Evolutionary conservation across 768 basidiomycete genomes (phyloP).

Genomic region (Boletus vinaceobasis): DNA sequence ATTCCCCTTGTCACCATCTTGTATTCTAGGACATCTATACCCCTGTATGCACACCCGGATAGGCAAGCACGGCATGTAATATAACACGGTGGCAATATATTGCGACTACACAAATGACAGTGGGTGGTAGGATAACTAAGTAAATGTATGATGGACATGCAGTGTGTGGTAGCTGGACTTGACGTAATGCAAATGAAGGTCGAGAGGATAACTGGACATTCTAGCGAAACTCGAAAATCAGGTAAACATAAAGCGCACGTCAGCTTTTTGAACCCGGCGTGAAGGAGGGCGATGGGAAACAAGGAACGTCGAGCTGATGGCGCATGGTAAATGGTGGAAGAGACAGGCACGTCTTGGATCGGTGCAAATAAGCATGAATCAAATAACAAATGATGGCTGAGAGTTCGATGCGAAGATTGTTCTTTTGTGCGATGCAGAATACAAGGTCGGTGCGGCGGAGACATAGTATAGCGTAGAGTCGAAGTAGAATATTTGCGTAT

Average conservation of each 20-base stretch:
- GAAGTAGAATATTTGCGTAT: conserved; percentile 26
- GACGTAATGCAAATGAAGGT: conserved; percentile 25
- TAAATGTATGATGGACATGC: conserved; percentile 25
- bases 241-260: conserved; percentile 28
- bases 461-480: conserved; percentile 18
- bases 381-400: conserved; percentile 28
- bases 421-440: conserved; percentile 24
- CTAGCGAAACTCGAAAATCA: conserved; percentile 21
- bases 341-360: conserved; percentile 29
- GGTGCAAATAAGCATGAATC: conserved; percentile 34
- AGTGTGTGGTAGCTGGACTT: conserved; percentile 19
- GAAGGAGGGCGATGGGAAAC: conserved; percentile 17
- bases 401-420: conserved; percentile 36
- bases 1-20: conserved; percentile 14
- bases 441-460: conserved; percentile 15
- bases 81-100: conserved; percentile 25
- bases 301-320: conserved; percentile 24
- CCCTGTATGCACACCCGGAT: conserved; percentile 4
- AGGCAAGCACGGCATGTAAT: background rate
- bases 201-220: conserved; percentile 26
- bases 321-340: conserved; percentile 28
- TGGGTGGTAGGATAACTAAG: conserved; percentile 17
- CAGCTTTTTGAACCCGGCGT: conserved; percentile 24
- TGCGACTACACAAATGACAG: conserved; percentile 31
- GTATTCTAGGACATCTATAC: conserved; percentile 25